Evolutionary conservation across 2,329 filamentous ascomycete species (phyloP).

Genomic region (Pestalotiopsis sp.): DNA sequence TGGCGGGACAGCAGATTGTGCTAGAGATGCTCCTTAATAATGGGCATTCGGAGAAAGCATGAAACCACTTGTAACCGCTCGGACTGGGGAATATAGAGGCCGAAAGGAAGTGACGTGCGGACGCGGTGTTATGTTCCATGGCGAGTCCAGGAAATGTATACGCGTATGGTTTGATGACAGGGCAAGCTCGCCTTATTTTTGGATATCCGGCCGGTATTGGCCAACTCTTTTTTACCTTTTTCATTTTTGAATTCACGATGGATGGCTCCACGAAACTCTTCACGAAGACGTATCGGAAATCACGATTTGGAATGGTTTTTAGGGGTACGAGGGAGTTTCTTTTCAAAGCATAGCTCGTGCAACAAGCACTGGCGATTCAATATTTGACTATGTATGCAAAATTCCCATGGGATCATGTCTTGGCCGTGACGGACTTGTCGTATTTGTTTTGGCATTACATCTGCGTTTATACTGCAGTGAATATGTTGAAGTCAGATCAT

Average conservation of each 20-base stretch:
- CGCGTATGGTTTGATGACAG: background rate
- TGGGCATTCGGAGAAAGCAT: constrained; percentile 60
- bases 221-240: constrained; percentile 2
- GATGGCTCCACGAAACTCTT: background rate
- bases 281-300: background rate
- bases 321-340: background rate
- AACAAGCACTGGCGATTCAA: background rate
- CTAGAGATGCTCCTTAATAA: constrained; percentile 93
- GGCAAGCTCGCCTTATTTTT: background rate
- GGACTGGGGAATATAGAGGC: background rate
- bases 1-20: constrained; percentile 82
- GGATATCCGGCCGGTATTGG: constrained; percentile 13
- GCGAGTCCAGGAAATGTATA: background rate
- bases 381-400: background rate
- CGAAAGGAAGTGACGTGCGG: background rate
- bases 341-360: constrained; percentile 1
- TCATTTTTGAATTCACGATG: constrained; percentile 2
- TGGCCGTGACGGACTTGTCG: background rate
- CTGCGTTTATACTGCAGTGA: too few relatives aligned
- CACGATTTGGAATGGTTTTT: background rate
- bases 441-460: too few relatives aligned
- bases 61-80: background rate
- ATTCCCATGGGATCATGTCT: background rate
- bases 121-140: background rate
- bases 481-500: too few relatives aligned